Evolutionary conservation across 306 rosid genomes (phyloP).

Genomic region (Quercus rubra): DNA sequence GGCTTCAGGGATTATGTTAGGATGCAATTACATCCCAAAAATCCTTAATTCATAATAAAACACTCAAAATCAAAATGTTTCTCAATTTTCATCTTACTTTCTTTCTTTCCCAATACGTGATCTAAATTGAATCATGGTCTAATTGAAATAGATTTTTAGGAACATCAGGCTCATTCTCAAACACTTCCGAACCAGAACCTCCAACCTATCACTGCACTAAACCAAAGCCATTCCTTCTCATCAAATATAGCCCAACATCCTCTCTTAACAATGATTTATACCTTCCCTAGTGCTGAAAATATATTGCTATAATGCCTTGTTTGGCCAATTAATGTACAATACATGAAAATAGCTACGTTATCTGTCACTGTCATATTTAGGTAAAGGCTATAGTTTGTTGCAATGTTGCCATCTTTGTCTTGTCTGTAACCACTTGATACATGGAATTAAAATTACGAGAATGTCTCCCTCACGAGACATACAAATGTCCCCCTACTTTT

Average conservation of each 20-base stretch:
- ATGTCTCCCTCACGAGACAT: not conserved
- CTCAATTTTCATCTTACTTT: too few species aligned
- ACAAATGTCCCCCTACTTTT: not conserved
- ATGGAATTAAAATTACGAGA: not conserved
- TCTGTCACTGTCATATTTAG: too few species aligned
- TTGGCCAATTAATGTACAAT: too few species aligned
- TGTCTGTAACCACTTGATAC: not conserved
- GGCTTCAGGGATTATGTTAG: too few species aligned
- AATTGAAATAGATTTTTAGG: not conserved
- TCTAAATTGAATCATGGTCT: not conserved
- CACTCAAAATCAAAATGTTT: too few species aligned
- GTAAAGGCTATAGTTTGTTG: too few species aligned
- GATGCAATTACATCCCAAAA: too few species aligned
- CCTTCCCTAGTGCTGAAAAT: not conserved
- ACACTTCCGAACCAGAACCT: constrained; percentile 42
- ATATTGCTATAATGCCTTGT: not conserved
- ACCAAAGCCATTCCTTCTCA: not conserved
- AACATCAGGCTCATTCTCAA: constrained; percentile 15
- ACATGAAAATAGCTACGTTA: too few species aligned
- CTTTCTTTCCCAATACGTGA: not conserved
- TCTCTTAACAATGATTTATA: not conserved
- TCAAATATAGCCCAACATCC: not conserved
- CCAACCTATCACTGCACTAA: constrained; percentile 24
- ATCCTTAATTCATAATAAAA: too few species aligned
- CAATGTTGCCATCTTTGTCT: not conserved